Evolutionary conservation across 75 land plant genomes (phyloP).

Genomic region (Cupressus sempervirens): DNA sequence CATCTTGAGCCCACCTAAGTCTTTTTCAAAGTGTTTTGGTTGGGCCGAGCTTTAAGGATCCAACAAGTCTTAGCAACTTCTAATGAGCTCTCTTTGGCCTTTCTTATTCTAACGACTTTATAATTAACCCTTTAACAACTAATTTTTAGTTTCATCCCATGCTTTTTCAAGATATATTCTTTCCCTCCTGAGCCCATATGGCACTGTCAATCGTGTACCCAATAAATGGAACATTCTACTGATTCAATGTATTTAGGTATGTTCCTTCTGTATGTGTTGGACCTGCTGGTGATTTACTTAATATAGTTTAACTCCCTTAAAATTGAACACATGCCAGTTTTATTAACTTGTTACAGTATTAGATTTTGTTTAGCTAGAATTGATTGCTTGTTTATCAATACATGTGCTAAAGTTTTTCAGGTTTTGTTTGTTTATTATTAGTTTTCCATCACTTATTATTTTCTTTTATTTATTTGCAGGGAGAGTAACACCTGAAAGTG

Average conservation of each 20-base stretch:
- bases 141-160: not conserved
- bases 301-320: not conserved
- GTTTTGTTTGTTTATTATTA: not conserved
- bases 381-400: not conserved
- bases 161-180: not conserved
- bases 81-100: not conserved
- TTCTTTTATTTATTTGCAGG: constrained; percentile 9
- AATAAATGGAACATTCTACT: not conserved
- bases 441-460: not conserved
- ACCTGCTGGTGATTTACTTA: not conserved
- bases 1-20: not conserved
- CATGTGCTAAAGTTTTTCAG: not conserved
- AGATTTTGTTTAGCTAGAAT: not conserved
- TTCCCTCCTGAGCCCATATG: not conserved
- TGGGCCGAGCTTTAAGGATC: not conserved
- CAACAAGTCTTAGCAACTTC: not conserved
- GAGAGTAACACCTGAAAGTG: constrained; percentile 67
- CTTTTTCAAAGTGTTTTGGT: not conserved
- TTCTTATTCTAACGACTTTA: not conserved
- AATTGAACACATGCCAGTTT: not conserved
- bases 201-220: not conserved
- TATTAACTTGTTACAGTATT: not conserved
- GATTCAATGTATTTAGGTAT: not conserved
- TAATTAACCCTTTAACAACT: not conserved
- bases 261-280: not conserved